Base-by-base conservation (phyloP, 768 basidiomycete genomes). In the Cystofilobasidium bisporidii region DNA sequence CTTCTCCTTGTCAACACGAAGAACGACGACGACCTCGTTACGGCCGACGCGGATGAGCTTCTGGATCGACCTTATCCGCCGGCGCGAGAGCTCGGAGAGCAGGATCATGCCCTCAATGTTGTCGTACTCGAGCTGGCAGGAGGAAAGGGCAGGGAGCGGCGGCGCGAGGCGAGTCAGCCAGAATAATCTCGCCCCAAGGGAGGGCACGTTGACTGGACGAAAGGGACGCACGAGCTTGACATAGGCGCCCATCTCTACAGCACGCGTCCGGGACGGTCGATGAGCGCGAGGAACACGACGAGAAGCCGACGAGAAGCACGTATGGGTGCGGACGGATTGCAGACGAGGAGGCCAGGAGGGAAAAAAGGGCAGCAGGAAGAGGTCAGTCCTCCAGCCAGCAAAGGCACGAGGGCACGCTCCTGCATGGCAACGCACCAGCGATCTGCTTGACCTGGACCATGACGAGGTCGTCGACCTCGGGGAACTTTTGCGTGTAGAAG, bases 371-470 rank as follows among this genome's bases (percentile, higher is more conserved):
- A n/a, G n/a, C n/a, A n/a, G n/a, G n/a, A n/a, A n/a, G n/a, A n/a
- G n/a, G n/a, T n/a, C n/a, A n/a, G n/a, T n/a, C n/a, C n/a, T n/a
- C n/a, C n/a, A n/a, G n/a, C n/a, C n/a, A n/a, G n/a, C n/a, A n/a
- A n/a, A n/a, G n/a, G n/a, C n/a, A n/a, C n/a, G n/a, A n/a, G n/a
- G n/a, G n/a, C n/a, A n/a, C n/a, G n/a, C n/a, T n/a, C n/a, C 36
- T 12, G 36, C 15, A 8, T 43, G 41, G 41, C 41, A 11, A 56
- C 53, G 30, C 15, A 56, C 53, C 53, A 17, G 53, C 53, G 74
- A 99, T 99, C 80, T 96, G 91, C 77, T 90, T 89, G 71, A 99
- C 96, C 76, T 98, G 93, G 17, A 99, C 96, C 94, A 98, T 97
- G 78, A 98, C 96, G 61, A 98, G 86, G 77, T 96, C 90, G 77